Base-by-base conservation (phyloP, 2,329 filamentous ascomycete genomes). In the Alternaria consortialis region DNA sequence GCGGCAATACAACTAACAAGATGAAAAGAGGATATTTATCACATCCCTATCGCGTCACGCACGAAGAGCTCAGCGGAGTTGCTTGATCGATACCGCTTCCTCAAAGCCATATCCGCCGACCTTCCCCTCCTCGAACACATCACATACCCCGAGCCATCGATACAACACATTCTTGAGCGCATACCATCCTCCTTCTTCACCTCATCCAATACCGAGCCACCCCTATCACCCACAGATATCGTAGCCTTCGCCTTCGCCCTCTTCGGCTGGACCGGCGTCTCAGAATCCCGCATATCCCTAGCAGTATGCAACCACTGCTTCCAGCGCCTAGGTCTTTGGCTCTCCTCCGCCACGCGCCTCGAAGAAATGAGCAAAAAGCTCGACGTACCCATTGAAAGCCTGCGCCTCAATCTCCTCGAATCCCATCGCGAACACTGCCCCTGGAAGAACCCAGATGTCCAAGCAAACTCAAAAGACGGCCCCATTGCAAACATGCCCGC, bases 271-370 rank as follows among this genome's bases (percentile, higher is more conserved):
- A 74, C 75, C n/a, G 82, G 80, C 80, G 84, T 74, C 80, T 88
- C 71, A 78, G 89, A 74, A 56, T 81, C 87, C 1, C 87, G 90
- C 23, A 88, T 90, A 40, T 91, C 92, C 62, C 87, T 94, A 15
- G 89, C 91, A 6, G 89, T 88, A 5, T 99, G 95, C 77, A 86
- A 90, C 60, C 91, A 92, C 20, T 99, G 95, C 76, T 91, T 97
- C 73, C 89, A 95, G 60, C 88, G 94, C 1, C 84, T 98, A 0
- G 95, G 95, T 0, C 84, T 99, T 2, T 99, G 95, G 95, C 90
- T 99, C 83, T 98, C 97, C 77, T 67, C 68, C 0, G 69, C 71
- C 39, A 57, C 69, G 7, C 71, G 73, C 7, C 56, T 77, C n/a
- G 69, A 72, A 39, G 72, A 76, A 40, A 78, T 76, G 71, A 73